Evolutionary conservation across 352 stramenopile genomes (phyloP), one percentile per base, ranked within the genome.

Genomic region (Pythium catenulatum): DNA sequence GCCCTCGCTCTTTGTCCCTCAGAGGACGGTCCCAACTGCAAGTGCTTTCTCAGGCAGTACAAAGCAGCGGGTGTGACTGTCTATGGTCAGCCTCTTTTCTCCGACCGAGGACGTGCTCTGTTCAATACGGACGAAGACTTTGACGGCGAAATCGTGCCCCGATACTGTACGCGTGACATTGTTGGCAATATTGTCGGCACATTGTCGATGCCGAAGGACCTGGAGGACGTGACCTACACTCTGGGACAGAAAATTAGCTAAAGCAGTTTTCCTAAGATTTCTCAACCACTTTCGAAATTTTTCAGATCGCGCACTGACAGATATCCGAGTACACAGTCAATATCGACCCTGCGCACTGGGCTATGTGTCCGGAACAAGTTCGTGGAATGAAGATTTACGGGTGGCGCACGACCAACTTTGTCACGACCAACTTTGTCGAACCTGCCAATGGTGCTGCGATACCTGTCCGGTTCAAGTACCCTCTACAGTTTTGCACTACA

Each of bases 1-100:
- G 91, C 89, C 0, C 68, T 95, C 30, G 90, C 81, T 34, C 72
- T 95, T 27, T 93, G 89, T 70, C 80, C 90, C 15, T 8, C 19
- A 3, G 61, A 72, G 25, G 23, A 32, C 17, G 23, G 11, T 2
- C 7, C 4, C 61, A 72, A 72, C 37, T 30, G 21, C 19, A 11
- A 3, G 19, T 72, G 61, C 36, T 72, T 72, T 25, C 37, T 72
- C 6, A 2, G 0, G 3, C 7, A 21, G 1, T 48, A 25, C 36
- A 19, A 36, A 1, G 23, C 8, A 6, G 17, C 61, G 0, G 61
- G 37, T 34, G 8, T 52, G 4, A 21, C 1, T 11, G 48, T 72
- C 25, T 6, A 52, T 2, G 8, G 19, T 36, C 2, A 52, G 1
- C 37, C 61, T 1, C 2, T 72, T 32, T 50, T 72, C 8, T 36